phyloP scores from a whole-genome alignment of 345 rosid species.

The Garcia nutans region DNA sequence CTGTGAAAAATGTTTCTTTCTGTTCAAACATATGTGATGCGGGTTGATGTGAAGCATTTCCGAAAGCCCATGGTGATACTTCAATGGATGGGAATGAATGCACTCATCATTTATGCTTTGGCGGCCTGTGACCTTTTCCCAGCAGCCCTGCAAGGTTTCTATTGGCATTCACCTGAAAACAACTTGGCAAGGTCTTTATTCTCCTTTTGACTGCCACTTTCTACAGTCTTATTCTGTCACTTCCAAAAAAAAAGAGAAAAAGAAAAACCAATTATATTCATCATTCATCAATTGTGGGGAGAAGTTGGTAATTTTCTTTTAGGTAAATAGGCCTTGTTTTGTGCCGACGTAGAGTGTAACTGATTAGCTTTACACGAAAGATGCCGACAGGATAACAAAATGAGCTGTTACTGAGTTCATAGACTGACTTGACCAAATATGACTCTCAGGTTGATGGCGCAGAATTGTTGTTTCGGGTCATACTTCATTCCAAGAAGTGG shows the following conservation, averaged over 20 bases:
- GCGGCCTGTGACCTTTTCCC: conserved; percentile 58
- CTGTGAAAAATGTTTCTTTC: background rate
- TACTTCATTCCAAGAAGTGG: conserved; percentile 45
- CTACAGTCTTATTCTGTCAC: background rate
- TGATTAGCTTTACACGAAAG: too few species aligned
- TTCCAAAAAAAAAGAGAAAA: background rate
- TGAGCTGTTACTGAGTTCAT: background rate
- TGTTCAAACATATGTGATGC: conserved; percentile 25
- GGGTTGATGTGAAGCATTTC: conserved; percentile 49
- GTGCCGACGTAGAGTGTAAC: too few species aligned
- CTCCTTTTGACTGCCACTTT: background rate
- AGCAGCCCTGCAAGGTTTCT: conserved; percentile 52
- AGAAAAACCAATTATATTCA: too few species aligned
- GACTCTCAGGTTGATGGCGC: conserved; percentile 42
- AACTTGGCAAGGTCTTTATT: conserved; percentile 40
- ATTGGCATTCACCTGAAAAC: conserved; percentile 53
- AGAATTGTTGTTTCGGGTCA: conserved; percentile 33
- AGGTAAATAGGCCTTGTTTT: too few species aligned
- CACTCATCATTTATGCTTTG: conserved; percentile 48
- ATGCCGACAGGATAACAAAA: too few species aligned
- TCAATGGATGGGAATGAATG: conserved; percentile 69
- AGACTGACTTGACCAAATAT: conserved; percentile 12
- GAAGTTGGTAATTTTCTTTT: too few species aligned
- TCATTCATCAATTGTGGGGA: too few species aligned
- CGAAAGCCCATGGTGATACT: conserved; percentile 38